phyloP scores from a whole-genome alignment of 176 grass and related monocot species.

The Pontederia crassipes region DNA sequence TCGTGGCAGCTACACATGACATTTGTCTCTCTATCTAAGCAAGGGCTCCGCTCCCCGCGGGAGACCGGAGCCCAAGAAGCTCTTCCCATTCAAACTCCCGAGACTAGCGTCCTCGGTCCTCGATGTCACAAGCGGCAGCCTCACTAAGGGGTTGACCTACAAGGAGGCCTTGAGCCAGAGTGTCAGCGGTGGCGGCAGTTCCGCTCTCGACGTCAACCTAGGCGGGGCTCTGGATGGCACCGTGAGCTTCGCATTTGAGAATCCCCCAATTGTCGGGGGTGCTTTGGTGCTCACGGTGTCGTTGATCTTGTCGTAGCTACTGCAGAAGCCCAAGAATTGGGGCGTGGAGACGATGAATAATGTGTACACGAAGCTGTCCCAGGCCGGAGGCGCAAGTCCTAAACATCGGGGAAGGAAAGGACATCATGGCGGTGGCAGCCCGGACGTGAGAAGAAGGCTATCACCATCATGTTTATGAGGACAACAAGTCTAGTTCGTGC shows the following conservation, averaged over 20 bases:
- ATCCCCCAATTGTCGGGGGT: conserved; percentile 46
- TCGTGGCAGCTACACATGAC: too few relatives aligned
- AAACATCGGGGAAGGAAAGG: conserved; percentile 73
- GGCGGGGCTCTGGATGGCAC: conserved; percentile 28
- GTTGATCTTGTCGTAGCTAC: conserved; percentile 35
- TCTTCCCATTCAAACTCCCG: conserved; percentile 13
- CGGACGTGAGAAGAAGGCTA: conserved; percentile 73
- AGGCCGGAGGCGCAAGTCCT: conserved; percentile 48
- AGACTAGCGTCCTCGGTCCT: conserved; percentile 31
- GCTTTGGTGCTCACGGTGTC: conserved; percentile 39
- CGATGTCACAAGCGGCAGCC: conserved; percentile 14
- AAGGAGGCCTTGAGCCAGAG: conserved; percentile 51
- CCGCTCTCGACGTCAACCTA: conserved; percentile 16
- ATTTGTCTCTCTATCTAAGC: background rate
- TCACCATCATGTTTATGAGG: conserved; percentile 42
- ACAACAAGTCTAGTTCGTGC: conserved; percentile 73
- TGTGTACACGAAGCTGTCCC: conserved; percentile 49
- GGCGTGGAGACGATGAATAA: conserved; percentile 26
- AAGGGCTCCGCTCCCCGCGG: background rate
- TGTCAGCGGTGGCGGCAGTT: background rate
- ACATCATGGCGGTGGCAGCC: conserved; percentile 37
- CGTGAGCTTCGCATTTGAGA: conserved; percentile 37
- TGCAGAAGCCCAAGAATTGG: conserved; percentile 47
- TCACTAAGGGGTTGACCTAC: conserved; percentile 55
- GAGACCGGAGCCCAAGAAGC: conserved; percentile 15